A percentile compares a stretch with the other conserved stretches of the same genome.
Evolutionary conservation across 2,329 filamentous ascomycete species (phyloP).

Genomic region (Pseudocercospora pini-densiflorae): DNA sequence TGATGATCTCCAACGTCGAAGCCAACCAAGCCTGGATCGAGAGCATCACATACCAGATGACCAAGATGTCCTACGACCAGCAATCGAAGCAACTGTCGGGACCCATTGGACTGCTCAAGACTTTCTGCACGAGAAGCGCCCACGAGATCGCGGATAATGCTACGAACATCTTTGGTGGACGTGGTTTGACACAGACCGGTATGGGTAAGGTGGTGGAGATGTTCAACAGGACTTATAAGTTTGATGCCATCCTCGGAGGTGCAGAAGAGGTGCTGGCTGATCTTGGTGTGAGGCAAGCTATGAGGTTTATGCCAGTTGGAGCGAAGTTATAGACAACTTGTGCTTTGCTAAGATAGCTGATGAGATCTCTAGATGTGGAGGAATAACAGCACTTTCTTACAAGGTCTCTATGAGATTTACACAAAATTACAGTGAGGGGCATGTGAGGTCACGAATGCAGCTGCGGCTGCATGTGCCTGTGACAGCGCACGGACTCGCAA

Average conservation of each 20-base stretch:
- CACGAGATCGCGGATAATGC: constrained; percentile 85
- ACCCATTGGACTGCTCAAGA: constrained; percentile 82
- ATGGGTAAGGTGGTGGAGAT: constrained; percentile 85
- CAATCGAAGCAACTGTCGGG: constrained; percentile 77
- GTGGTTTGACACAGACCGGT: constrained; percentile 77
- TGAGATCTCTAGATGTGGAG: not conserved
- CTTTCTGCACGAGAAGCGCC: constrained; percentile 73
- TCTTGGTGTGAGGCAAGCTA: constrained; percentile 80
- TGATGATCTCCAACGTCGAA: constrained; percentile 83
- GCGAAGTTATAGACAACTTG: constrained; percentile 26
- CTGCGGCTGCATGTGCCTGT: too few species aligned
- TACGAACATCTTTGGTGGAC: constrained; percentile 84
- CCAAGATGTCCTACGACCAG: constrained; percentile 77
- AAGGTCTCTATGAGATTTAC: not conserved
- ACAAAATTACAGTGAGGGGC: not conserved
- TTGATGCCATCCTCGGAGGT: constrained; percentile 67
- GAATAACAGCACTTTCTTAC: not conserved
- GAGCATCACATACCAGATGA: constrained; percentile 85
- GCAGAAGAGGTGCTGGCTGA: constrained; percentile 84
- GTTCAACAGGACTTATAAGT: constrained; percentile 85
- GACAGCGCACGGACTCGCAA: not conserved
- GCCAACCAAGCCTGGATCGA: constrained; percentile 87
- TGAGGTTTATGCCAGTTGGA: constrained; percentile 72
- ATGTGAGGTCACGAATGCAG: not conserved
- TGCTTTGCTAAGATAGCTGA: not conserved